These are phyloP conservation scores for Rhizopogon sp. DNA, from an alignment of 768 basidiomycete genomes.

Conservation along the genomic window DNA sequence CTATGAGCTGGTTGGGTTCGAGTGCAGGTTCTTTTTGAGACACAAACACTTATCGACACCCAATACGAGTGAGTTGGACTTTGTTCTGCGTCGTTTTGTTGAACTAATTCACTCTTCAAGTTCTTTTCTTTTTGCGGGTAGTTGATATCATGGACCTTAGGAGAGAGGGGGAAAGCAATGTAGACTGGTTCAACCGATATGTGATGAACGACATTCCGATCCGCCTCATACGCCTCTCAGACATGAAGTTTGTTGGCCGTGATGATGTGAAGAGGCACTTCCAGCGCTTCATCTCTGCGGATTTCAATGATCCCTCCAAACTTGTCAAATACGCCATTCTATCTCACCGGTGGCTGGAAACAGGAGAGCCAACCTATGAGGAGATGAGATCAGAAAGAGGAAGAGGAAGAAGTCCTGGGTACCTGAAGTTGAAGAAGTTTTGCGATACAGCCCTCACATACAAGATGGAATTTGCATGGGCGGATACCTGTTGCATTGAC, in stretches of 20 bases:
- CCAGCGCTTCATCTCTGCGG: no score
- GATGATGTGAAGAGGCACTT: no score
- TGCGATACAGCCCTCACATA: not conserved
- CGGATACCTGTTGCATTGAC: conserved; percentile 8
- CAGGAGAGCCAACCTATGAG: not conserved
- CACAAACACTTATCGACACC: no score
- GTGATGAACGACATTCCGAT: not conserved
- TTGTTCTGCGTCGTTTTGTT: no score
- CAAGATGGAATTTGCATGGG: not conserved
- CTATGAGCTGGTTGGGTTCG: no score
- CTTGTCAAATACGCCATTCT: not conserved
- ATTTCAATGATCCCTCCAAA: not conserved
- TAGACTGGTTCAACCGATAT: not conserved
- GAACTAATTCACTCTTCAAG: no score
- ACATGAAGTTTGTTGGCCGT: not conserved
- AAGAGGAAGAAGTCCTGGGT: not conserved
- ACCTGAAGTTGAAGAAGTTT: not conserved
- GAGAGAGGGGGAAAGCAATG: no score
- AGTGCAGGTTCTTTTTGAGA: no score
- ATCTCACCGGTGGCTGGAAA: not conserved
- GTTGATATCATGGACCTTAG: no score
- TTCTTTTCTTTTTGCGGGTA: no score
- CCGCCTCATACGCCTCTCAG: not conserved
- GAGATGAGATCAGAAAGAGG: no score
- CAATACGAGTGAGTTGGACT: no score